Evolutionary conservation across 1,139 yeast species (phyloP), one percentile per base, ranked within the genome.

Genomic region (Blastobotrys raffinosifermentans): DNA sequence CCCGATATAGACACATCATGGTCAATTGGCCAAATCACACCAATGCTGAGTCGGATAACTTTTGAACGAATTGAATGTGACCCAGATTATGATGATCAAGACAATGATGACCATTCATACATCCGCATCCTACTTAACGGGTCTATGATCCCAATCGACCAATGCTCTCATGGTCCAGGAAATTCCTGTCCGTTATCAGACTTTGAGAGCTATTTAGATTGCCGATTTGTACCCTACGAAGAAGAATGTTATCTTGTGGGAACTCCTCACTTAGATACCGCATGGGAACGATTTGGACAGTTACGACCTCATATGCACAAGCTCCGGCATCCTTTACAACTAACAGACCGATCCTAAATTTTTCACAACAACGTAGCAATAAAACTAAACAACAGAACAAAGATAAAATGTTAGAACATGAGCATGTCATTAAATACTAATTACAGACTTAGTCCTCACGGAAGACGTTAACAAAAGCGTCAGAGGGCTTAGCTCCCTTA

Each of bases 51-150:
- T 2, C 63, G 76, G 38, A 53, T 74, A 16, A 58, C 70, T 22
- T 58, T 73, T 26, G 82, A 76, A 51, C 64, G 72, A 46, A 60
- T 70, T 45, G 52, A 51, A 15, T 72, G 76, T 48, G 55, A 53
- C 13, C 20, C 19, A n/a, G n/a, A 31, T 14, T 14, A 7, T 14
- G 6, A n/a, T 13, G 27, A 25, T 25, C 7, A 6, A 10, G 23
- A 20, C n/a, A 20, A 20, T n/a, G 34, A 22, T 19, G 34, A 31
- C 18, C 19, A 13, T 4, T 23, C 34, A 32, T 73, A 61, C 46
- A 70, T 76, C 3, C 62, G 82, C 45, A 62, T 68, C 31, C 50
- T 75, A 15, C 61, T 75, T 31, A 77, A 76, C 51, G 80, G 73
- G 44, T 76, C 80, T 1, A 79, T 76, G 2, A 56, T 70, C 19